Base-by-base conservation (phyloP, 2,329 filamentous ascomycete species). In the Aspergillus novoparasiticus region DNA sequence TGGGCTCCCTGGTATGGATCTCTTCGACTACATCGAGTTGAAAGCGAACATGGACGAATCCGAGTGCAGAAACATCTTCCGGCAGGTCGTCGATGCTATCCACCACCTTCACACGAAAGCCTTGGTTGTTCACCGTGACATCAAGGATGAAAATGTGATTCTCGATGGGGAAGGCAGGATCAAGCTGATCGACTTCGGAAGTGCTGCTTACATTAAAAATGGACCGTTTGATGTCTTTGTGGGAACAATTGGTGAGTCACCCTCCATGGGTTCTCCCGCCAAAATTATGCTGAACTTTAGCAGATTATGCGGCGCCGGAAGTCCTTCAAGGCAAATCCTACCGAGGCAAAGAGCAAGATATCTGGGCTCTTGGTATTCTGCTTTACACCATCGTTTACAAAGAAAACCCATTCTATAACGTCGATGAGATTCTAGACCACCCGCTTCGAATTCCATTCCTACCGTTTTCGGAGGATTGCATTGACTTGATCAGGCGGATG, bases 351-450 rank as follows among this genome's bases (percentile, higher is more conserved):
- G 94, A 97, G 77, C 95, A 99, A 82, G 95, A 99, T 74, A 93
- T 99, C 34, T 99, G 95, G 95, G 95, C 95, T 0, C 85, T 99
- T 19, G 95, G 95, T 28, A 98, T 99, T 73, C 86, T 99, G 30
- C 87, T 99, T 16, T 99, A 99, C 82, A 99, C 95, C 32, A 97
- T 99, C 74, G 91, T 98, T 73, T 99, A 99, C 85, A 99, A 98
- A 81, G 95, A 99, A 81, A 99, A 99, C 75, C 94, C 95, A 0
- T 99, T 97, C 79, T 98, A 98, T 85, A 96, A 91, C 79, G 95
- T 98, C 73, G 95, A 99, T 78, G 95, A 99, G 83, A 99, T 99
- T 74, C 96, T 98, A 87, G 95, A 99, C 76, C 94, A 94, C 73
- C 94, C 97, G 71, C 83, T 99, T 63, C 88, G 95, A 55, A 90